Conservation (phyloP, 2,329 filamentous ascomycete species). For the Truncatella angustata region DNA sequence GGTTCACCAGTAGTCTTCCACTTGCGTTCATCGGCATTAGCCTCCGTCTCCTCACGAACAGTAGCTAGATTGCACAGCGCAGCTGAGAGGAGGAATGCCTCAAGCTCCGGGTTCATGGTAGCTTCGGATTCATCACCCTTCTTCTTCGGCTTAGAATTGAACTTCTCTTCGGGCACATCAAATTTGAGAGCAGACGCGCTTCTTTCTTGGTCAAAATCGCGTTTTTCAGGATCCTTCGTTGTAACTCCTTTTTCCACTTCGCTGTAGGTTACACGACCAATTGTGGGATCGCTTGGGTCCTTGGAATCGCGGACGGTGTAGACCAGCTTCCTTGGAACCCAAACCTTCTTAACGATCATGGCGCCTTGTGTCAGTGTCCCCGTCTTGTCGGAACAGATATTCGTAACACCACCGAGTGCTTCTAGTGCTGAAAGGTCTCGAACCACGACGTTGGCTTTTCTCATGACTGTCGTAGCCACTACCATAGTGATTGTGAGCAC, state of each 20-base stretch:
- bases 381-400: constrained; percentile 74
- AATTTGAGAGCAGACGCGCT: constrained; percentile 60
- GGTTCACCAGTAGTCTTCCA: constrained; percentile 56
- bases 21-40: constrained; percentile 48
- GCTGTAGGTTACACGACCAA: constrained; percentile 46
- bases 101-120: constrained; percentile 48
- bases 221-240: constrained; percentile 36
- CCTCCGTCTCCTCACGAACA: constrained; percentile 52
- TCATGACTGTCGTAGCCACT: constrained; percentile 63
- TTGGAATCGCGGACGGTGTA: constrained; percentile 62
- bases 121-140: constrained; percentile 32
- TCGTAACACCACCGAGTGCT: constrained; percentile 67
- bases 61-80: constrained; percentile 67
- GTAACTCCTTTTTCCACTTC: constrained; percentile 22
- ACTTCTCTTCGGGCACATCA: constrained; percentile 59
- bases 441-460: constrained; percentile 63
- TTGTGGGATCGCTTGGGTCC: constrained; percentile 60
- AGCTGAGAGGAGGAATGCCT: constrained; percentile 51
- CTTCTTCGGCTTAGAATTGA: constrained; percentile 36
- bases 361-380: constrained; percentile 67
- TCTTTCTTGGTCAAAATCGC: constrained; percentile 59
- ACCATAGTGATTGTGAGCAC: constrained; percentile 71
- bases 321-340: constrained; percentile 56
- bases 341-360: constrained; percentile 68
- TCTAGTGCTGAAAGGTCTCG: constrained; percentile 67